Evolutionary conservation across 1,284 basidiomycete genomes (phyloP), one percentile per base, ranked within the genome.

Genomic region (Sporisorium scitamineum): DNA sequence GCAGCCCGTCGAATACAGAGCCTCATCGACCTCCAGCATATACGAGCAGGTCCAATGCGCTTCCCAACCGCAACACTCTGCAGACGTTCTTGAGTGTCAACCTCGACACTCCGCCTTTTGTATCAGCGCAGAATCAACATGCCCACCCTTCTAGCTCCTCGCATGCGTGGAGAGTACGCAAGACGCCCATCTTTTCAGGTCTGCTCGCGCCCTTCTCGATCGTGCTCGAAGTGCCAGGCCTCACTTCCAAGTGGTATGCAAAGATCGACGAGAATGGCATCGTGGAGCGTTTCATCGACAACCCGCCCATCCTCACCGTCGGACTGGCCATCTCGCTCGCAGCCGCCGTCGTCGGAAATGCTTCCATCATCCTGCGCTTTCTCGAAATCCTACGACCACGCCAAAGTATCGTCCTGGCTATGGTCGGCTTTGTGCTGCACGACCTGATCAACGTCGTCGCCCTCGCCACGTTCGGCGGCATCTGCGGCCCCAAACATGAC

Each of bases 181-280:
- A 67, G 37, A 82, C 79, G n/a, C 80, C 80, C 22, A 75, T 82
- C 52, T 64, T 82, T 22, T 90, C 90, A 10, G 92, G 92, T 9
- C 86, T 92, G 18, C 80, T 91, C 34, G 90, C 93, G 20, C 92
- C 92, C 0, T 92, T 94, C 79, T 89, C 90, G 16, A 92, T 94
- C 65, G 87, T 94, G 20, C 88, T 94, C 29, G 92, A 92, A 56
- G 63, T 80, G 11, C 71, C 70, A 6, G 77, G 79, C 18, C 47
- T 80, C 29, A 80, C 79, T 1, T 74, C 71, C 5, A 53, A 63
- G n/a, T 82, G 78, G 77, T 80, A 82, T 27, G 69, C 82, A 27
- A 70, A 77, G 42, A 78, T 70, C 31, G 65, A 61, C 44, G 13
- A 52, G 5, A 52, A 0, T 50, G 58, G 63, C 26, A 42, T 60